Percentiles rank a stretch among this genome's conserved stretches.
Conservation (phyloP, 2,329 filamentous ascomycete genomes). For the Waltergamsia citrina region DNA sequence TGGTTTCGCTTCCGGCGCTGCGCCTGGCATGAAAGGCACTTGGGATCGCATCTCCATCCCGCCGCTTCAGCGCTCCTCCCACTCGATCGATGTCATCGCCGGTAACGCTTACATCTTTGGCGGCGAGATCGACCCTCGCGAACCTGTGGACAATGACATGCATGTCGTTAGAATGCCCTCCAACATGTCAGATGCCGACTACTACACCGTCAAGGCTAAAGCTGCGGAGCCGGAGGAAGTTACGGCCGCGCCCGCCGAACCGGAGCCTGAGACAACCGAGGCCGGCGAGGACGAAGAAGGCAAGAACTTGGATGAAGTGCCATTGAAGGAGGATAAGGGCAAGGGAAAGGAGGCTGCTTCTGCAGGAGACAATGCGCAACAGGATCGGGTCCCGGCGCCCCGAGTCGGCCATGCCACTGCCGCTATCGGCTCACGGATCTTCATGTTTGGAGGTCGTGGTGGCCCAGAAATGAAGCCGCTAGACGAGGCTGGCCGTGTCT, state of each 20-base stretch:
- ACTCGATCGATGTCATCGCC: slow-evolving; percentile 53
- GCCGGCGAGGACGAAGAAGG: slow-evolving; percentile 3
- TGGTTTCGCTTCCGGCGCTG: slow-evolving; percentile 10
- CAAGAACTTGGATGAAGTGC: slow-evolving; percentile 3
- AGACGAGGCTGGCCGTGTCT: slow-evolving; percentile 65
- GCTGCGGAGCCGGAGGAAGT: slow-evolving; percentile 22
- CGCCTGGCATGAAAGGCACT: slow-evolving; percentile 39
- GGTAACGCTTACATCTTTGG: slow-evolving; percentile 61
- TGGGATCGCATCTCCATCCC: slow-evolving; percentile 50
- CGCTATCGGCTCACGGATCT: slow-evolving; percentile 60
- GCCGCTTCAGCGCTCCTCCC: slow-evolving; percentile 61
- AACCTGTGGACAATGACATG: slow-evolving; percentile 65
- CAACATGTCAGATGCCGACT: slow-evolving; percentile 48
- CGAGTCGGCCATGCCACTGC: slow-evolving; percentile 67
- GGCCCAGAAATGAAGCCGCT: slow-evolving; percentile 60
- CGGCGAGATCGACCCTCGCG: slow-evolving; percentile 57
- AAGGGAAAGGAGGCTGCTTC: slow-evolving; percentile 30
- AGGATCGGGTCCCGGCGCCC: slow-evolving; percentile 43
- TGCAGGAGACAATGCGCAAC: slow-evolving; percentile 20
- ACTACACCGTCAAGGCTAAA: slow-evolving; percentile 44
- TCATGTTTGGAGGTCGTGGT: slow-evolving; percentile 73
- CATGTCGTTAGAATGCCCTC: slow-evolving; percentile 55
- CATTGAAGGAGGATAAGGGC: slow-evolving; percentile 8
- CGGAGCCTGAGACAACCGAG: slow-evolving; percentile 1
- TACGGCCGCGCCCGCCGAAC: not conserved